Base-by-base conservation (phyloP, 1,284 basidiomycete species). In the Cerrena zonata region DNA sequence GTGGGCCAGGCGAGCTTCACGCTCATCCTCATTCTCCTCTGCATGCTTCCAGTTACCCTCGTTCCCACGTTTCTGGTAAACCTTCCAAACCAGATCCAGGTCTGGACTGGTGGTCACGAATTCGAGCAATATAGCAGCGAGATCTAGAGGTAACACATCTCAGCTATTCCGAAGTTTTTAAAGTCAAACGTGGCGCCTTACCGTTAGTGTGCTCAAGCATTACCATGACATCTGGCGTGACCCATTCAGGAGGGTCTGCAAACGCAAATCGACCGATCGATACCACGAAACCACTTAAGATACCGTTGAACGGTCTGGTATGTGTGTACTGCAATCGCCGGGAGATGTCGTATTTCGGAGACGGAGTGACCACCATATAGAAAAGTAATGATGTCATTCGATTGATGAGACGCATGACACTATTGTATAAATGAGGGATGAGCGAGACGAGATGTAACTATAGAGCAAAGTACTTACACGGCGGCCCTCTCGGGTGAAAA, bases 201-300 rank as follows among this genome's bases (percentile, higher is more conserved):
- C 87, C 84, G 55, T 73, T 69, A 24, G 82, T 66, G 42, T 70
- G 66, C 54, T 76, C 73, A 25, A 87, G 61, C 42, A 74, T 71
- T 19, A 63, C 58, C 52, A 69, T 74, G n/a, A 72, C 65, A 38
- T 72, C 67, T 11, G 57, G 51, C 15, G 74, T 69, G 25, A 87
- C 63, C 74, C 80, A 86, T 26, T 79, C 75, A 5, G 87, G 86
- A 2, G 79, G 70, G 45, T 82, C 80, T 2, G 83, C 82, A 57
- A 82, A 92, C 49, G 82, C 81, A 49, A 93, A 71, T 50, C 84
- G 72, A 24, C 90, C 87, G 48, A 94, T 77, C 3, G 82, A 79
- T 7, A 89, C 80, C 30, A 85, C 79, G 60, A 91, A 91, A 58
- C 84, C 74, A 59, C 92, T 84, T n/a, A 74, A 74, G n/a, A 89